Conservation (phyloP, 805 yeast species). For the Candida peoriensis region DNA sequence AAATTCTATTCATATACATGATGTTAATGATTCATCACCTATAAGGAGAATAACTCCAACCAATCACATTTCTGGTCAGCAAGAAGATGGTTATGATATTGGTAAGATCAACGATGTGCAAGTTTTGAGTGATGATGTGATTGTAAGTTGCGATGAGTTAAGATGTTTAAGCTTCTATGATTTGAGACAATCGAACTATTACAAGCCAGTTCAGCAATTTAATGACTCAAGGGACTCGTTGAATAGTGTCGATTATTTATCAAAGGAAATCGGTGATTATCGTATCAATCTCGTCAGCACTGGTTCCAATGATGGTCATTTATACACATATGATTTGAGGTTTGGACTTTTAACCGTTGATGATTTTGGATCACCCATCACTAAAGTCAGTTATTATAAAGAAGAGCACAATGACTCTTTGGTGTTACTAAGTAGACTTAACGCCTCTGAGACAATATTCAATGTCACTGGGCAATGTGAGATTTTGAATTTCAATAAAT, state of each 20-base stretch:
- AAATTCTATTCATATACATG: conserved; percentile 3
- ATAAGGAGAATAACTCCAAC: neutral
- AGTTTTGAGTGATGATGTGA: conserved; percentile 10
- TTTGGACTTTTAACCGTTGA: conserved; percentile 10
- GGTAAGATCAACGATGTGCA: conserved; percentile 9
- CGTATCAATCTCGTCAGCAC: conserved; percentile 6
- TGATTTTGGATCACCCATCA: conserved; percentile 7
- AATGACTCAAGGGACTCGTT: conserved; percentile 27
- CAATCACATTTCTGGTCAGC: too few species aligned
- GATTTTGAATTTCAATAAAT: too few species aligned
- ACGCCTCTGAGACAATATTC: neutral
- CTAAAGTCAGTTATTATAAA: conserved; percentile 4
- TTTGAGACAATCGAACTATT: conserved; percentile 8
- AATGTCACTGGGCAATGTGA: too few species aligned
- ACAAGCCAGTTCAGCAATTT: conserved; percentile 31
- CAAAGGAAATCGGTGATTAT: neutral
- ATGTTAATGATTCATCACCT: neutral
- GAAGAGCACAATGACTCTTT: neutral
- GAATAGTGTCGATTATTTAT: conserved; percentile 10
- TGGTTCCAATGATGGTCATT: conserved; percentile 22
- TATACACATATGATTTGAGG: conserved; percentile 20
- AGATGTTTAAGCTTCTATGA: conserved; percentile 6
- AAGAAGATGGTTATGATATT: neutral
- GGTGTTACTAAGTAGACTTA: conserved; percentile 5
- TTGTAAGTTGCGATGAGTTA: conserved; percentile 18